Percentiles rank a stretch among this genome's conserved stretches.
phyloP scores from a whole-genome alignment of 2,329 filamentous ascomycete genomes.

The Trichoderma arundinaceum region DNA sequence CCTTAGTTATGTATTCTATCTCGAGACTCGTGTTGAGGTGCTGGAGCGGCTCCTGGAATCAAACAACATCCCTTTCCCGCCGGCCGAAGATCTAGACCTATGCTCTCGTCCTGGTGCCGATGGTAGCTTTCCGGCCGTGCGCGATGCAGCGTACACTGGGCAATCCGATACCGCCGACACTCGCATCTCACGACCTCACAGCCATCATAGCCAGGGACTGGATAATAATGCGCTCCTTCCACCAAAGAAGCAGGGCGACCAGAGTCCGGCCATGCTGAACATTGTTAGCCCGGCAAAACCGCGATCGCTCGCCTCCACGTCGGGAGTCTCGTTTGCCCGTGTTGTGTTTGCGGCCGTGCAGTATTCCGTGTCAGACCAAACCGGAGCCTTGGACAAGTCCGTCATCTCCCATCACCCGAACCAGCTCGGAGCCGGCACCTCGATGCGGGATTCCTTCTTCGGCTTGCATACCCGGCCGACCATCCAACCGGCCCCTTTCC shows the following conservation, averaged over 20 bases:
- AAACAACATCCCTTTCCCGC: conserved; percentile 73
- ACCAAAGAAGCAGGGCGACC: conserved; percentile 43
- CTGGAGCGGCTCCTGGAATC: conserved; percentile 76
- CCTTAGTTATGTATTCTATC: conserved; percentile 88
- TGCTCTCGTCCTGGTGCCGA: conserved; percentile 58
- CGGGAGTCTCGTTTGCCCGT: conserved; percentile 90
- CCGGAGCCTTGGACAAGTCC: conserved; percentile 48
- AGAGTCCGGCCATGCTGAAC: conserved; percentile 65
- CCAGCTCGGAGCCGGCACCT: conserved; percentile 61
- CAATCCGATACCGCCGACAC: conserved; percentile 43
- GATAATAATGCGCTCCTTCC: conserved; percentile 42
- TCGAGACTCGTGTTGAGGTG: conserved; percentile 84
- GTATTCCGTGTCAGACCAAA: conserved; percentile 66
- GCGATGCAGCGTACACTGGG: conserved; percentile 45
- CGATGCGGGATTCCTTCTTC: conserved; percentile 95
- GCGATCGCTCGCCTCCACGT: conserved; percentile 81
- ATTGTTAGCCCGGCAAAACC: conserved; percentile 80
- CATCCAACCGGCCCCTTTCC: conserved; percentile 84
- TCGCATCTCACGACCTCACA: conserved; percentile 39
- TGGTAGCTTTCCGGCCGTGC: conserved; percentile 39
- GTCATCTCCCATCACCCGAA: conserved; percentile 35
- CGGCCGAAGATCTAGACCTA: conserved; percentile 71
- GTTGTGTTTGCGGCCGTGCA: conserved; percentile 95
- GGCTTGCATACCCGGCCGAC: conserved; percentile 90
- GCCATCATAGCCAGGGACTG: conserved; percentile 41